Percentiles rank a stretch among this genome's conserved stretches.
Evolutionary conservation across 176 grass and related monocot genomes (phyloP).

Genomic region (Phragmites australis): DNA sequence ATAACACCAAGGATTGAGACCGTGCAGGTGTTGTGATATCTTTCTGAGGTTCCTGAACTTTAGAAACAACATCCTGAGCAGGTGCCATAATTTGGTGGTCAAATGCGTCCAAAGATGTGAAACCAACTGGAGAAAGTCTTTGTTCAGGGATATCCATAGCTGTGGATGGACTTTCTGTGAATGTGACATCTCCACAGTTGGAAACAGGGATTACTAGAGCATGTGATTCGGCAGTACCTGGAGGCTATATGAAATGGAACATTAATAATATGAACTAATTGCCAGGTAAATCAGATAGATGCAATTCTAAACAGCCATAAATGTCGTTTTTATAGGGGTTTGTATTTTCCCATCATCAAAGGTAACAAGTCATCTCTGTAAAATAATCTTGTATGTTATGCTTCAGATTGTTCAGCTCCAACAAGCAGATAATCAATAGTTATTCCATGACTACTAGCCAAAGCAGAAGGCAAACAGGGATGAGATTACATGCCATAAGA

Average conservation of each 20-base stretch:
- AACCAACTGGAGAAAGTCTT: conserved; percentile 63
- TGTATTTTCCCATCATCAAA: conserved; percentile 3
- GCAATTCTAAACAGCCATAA: conserved; percentile 14
- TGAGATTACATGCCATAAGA: background rate
- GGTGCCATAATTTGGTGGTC: conserved; percentile 51
- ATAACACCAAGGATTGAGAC: conserved; percentile 43
- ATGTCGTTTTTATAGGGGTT: background rate
- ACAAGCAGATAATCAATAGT: conserved; percentile 11
- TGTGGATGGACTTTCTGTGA: conserved; percentile 71
- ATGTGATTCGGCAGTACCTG: conserved; percentile 88
- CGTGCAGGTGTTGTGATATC: conserved; percentile 50
- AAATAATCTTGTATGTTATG: background rate
- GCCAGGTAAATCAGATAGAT: conserved; percentile 17
- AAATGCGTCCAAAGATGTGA: conserved; percentile 78
- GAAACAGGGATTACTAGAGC: conserved; percentile 51
- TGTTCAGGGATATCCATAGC: conserved; percentile 77
- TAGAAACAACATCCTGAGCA: conserved; percentile 65
- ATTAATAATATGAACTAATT: conserved; percentile 33
- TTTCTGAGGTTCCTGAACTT: conserved; percentile 59
- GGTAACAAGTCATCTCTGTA: background rate
- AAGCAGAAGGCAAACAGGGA: conserved; percentile 27
- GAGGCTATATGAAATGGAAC: conserved; percentile 61
- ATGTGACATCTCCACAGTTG: conserved; percentile 63
- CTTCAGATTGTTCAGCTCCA: conserved; percentile 26
- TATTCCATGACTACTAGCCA: conserved; percentile 12